Conservation (phyloP, 2,329 filamentous ascomycete genomes). For the Claviceps sp. region DNA sequence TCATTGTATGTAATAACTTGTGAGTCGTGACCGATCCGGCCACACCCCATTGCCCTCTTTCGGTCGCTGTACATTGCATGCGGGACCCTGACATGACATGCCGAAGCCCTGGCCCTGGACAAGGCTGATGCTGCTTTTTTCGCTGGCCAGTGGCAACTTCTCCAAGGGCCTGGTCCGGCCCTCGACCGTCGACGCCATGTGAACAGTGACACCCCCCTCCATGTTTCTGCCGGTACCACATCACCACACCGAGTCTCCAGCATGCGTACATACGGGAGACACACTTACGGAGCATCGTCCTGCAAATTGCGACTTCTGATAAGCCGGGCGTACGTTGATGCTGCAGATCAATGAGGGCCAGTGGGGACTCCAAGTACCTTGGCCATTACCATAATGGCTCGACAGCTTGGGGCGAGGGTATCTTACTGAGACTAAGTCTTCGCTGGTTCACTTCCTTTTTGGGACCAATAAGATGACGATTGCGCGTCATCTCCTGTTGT, state of each 20-base stretch:
- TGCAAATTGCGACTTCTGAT: neutral
- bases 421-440: conserved; percentile 3
- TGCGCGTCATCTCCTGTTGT: neutral
- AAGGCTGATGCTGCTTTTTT: neutral
- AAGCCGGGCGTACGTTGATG: too few species aligned
- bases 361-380: neutral
- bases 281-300: neutral
- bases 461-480: neutral
- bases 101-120: neutral
- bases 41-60: neutral
- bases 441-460: neutral
- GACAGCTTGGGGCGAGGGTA: neutral
- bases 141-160: neutral
- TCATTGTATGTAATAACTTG: too few species aligned
- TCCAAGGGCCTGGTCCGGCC: neutral
- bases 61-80: neutral
- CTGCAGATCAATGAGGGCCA: neutral
- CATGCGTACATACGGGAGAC: neutral
- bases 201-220: neutral
- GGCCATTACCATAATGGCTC: neutral
- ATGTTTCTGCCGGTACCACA: neutral
- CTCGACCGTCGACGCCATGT: neutral
- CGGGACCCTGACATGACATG: conserved; percentile 1
- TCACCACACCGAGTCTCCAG: neutral
- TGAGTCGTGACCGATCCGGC: neutral